Percentiles rank a stretch among this genome's conserved stretches.
Conservation (phyloP, 2,329 filamentous ascomycete genomes). For the Botrytis hyacinthi region DNA sequence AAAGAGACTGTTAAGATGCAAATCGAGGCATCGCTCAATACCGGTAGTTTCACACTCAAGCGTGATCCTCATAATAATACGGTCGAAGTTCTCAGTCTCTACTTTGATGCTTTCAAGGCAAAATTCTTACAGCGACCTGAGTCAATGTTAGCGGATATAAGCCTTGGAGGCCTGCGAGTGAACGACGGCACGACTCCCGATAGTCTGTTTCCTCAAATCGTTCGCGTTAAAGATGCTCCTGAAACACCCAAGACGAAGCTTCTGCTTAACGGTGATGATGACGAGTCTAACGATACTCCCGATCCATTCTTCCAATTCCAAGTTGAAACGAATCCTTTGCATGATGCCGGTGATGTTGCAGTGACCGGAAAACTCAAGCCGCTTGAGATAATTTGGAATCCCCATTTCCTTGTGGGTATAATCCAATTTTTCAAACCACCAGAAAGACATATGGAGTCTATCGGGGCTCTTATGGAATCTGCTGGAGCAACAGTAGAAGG, state of each 20-base stretch:
- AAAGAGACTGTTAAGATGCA: constrained; percentile 91
- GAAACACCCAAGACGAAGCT: constrained; percentile 43
- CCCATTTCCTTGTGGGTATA: constrained; percentile 84
- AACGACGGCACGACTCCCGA: constrained; percentile 94
- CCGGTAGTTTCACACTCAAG: constrained; percentile 92
- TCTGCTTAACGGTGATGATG: constrained; percentile 41
- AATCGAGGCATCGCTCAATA: constrained; percentile 87
- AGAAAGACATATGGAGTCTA: constrained; percentile 97
- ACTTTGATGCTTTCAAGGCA: constrained; percentile 93
- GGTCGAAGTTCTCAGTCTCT: constrained; percentile 80
- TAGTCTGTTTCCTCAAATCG: constrained; percentile 90
- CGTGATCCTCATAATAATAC: constrained; percentile 75
- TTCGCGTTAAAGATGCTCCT: constrained; percentile 87
- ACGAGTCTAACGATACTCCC: constrained; percentile 45
- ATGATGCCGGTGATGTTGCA: constrained; percentile 87
- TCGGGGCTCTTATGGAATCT: constrained; percentile 90
- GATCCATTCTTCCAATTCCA: constrained; percentile 91
- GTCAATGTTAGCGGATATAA: constrained; percentile 83
- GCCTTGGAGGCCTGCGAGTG: constrained; percentile 86
- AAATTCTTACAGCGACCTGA: constrained; percentile 88
- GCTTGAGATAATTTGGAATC: constrained; percentile 97
- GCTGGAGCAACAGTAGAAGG: constrained; percentile 95
- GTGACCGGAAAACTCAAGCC: constrained; percentile 90
- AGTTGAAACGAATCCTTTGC: constrained; percentile 91
- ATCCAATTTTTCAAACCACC: constrained; percentile 96